phyloP scores from a whole-genome alignment of 345 rosid genomes.

The Bruguiera sexangula region DNA sequence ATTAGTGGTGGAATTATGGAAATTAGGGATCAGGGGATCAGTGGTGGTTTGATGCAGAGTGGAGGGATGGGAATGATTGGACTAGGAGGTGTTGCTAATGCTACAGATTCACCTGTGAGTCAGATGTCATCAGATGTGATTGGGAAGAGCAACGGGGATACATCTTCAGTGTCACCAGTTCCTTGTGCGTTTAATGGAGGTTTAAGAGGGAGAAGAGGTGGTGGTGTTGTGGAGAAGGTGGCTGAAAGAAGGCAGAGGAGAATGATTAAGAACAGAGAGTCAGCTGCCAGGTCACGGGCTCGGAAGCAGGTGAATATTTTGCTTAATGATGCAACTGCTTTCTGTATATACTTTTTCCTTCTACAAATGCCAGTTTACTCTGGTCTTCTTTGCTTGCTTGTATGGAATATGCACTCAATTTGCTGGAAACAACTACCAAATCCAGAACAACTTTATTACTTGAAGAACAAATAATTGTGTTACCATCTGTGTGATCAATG shows the following conservation, averaged over 20 bases:
- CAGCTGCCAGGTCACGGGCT: slow-evolving; percentile 98
- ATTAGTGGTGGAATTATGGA: slow-evolving; percentile 55
- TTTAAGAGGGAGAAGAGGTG: slow-evolving; percentile 60
- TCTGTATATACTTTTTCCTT: slow-evolving; percentile 8
- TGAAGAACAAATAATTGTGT: too few species aligned
- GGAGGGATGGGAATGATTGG: slow-evolving; percentile 66
- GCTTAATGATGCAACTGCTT: slow-evolving; percentile 8
- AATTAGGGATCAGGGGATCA: slow-evolving; percentile 46
- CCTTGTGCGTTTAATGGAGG: slow-evolving; percentile 74
- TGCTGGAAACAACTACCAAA: neutral
- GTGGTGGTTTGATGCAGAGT: slow-evolving; percentile 44
- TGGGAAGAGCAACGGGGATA: slow-evolving; percentile 67
- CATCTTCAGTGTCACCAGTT: slow-evolving; percentile 70
- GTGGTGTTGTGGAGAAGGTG: slow-evolving; percentile 79
- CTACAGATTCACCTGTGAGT: slow-evolving; percentile 61
- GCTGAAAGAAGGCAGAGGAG: slow-evolving; percentile 96
- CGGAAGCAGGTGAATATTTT: slow-evolving; percentile 84
- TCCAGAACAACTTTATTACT: too few species aligned
- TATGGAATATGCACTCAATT: neutral
- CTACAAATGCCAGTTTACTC: neutral
- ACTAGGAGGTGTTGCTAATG: slow-evolving; percentile 38
- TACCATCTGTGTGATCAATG: too few species aligned
- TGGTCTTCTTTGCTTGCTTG: neutral
- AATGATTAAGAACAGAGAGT: slow-evolving; percentile 98
- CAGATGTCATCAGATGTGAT: slow-evolving; percentile 73